phyloP scores from a whole-genome alignment of 192 early-diverging fungal genomes.

The Gamsiella multidivaricata region DNA sequence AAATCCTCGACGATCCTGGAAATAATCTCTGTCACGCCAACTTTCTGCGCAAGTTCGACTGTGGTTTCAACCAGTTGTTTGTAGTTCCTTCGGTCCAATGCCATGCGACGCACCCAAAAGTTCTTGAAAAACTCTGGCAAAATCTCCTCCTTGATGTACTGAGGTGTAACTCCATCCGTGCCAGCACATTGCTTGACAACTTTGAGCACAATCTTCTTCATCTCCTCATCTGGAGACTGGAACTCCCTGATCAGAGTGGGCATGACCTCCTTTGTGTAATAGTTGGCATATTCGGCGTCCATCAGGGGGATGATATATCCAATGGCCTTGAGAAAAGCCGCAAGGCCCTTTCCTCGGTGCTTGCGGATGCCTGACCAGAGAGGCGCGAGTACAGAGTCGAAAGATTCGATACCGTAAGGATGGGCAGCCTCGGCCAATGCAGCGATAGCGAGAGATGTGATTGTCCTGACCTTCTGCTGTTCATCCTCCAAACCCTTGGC shows the following conservation, averaged over 20 bases:
- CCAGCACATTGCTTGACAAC: conserved; percentile 97
- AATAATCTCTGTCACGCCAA: conserved; percentile 93
- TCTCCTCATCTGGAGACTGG: conserved; percentile 97
- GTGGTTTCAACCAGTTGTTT: conserved; percentile 96
- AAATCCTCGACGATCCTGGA: conserved; percentile 88
- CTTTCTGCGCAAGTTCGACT: conserved; percentile 92
- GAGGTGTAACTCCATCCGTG: conserved; percentile 89
- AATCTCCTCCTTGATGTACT: conserved; percentile 90
- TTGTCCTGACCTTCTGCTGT: conserved; percentile 95
- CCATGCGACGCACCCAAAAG: conserved; percentile 99
- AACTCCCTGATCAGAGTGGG: conserved; percentile 93
- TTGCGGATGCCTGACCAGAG: conserved; percentile 94
- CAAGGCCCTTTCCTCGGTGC: conserved; percentile 95
- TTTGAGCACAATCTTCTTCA: conserved; percentile 98
- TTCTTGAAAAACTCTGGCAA: conserved; percentile 94
- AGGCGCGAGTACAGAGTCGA: conserved; percentile 90
- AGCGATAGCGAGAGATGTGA: conserved; percentile 93
- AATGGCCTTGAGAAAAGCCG: conserved; percentile 98
- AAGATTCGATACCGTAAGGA: conserved; percentile 99
- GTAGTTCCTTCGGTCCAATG: conserved; percentile 93
- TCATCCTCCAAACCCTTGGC: conserved; percentile 94
- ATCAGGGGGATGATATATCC: conserved; percentile 98
- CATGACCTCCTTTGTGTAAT: conserved; percentile 96
- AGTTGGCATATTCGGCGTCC: conserved; percentile 94
- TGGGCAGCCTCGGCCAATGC: conserved; percentile 97